Evolutionary conservation across 139 green algal genomes (phyloP), one percentile per base, ranked within the genome.

Genomic region (Coelastrella sp.): DNA sequence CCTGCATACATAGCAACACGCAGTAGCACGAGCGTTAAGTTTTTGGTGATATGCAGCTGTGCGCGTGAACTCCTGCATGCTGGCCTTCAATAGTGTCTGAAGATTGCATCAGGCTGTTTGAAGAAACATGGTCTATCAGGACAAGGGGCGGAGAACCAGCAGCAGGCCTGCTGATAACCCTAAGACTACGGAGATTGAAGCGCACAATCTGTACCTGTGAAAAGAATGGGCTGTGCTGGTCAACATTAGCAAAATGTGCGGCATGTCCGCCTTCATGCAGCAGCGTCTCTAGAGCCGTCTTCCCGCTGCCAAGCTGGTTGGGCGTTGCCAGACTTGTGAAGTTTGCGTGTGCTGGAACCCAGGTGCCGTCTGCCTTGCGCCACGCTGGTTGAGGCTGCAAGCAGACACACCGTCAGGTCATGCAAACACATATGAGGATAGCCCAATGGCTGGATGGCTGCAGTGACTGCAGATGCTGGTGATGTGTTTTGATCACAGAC

Each of bases 301-400:
- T 94, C 88, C 96, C 81, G 68, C 88, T 91, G 66, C 93, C 94
- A 5, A 97, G 86, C 64, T 95, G 93, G 73, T 92, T 93, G 59
- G 96, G 96, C 2, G 93, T 97, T 74, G 96, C 96, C 68, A 89
- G 90, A 32, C 87, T 95, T 17, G 96, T 98, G 93, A 98, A 97
- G 94, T 98, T 97, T 83, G 96, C 90, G 17, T 92, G 80, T 7
- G 86, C 91, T n/a, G 96, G 92, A 14, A 94, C 78, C 92, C 93
- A 97, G 59, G 82, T 91, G 73, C 96, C 96, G 68, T 97, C 94
- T 5, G 88, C 74, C n/a, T 91, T 88, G 61, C 92, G 90, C 90
- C 93, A 97, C 1, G 96, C 94, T 14, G 92, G 89, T 90, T 95
- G 94, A 91, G 22, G 78, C 11, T 81, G 7, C 68, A 76, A 23